These are phyloP conservation scores for Zygosaccharomyces lentus DNA, from an alignment of 805 yeast species.

Conservation along the genomic window DNA sequence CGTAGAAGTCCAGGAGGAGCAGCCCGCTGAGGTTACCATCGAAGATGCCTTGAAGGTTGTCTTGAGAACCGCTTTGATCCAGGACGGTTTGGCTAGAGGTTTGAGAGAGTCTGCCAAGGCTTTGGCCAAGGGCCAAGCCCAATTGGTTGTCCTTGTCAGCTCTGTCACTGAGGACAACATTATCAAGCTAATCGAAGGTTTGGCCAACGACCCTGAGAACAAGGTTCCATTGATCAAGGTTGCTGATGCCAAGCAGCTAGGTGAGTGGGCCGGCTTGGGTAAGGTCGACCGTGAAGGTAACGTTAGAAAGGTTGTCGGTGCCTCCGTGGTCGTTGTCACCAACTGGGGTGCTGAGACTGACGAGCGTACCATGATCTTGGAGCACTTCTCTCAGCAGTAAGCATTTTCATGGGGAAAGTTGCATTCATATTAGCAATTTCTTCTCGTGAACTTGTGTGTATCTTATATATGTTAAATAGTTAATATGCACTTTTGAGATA, in stretches of 20 bases:
- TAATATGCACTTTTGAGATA: slow-evolving; percentile 3
- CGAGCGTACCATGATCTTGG: slow-evolving; percentile 93
- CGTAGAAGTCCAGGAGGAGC: slow-evolving; percentile 76
- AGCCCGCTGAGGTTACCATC: slow-evolving; percentile 84
- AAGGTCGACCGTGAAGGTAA: slow-evolving; percentile 99
- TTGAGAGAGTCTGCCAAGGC: slow-evolving; percentile 99
- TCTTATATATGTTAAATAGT: slow-evolving; percentile 2
- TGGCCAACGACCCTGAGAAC: slow-evolving; percentile 95
- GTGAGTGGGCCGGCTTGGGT: slow-evolving; percentile 99
- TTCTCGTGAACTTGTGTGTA: not conserved
- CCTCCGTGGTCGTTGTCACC: slow-evolving; percentile 98
- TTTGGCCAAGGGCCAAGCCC: slow-evolving; percentile 95
- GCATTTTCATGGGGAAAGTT: slow-evolving; percentile 18
- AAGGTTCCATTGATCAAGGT: slow-evolving; percentile 98
- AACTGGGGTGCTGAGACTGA: slow-evolving; percentile 99
- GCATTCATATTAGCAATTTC: not conserved
- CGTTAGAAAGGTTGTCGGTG: slow-evolving; percentile 99
- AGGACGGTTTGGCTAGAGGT: slow-evolving; percentile 99
- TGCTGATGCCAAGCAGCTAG: slow-evolving; percentile 98
- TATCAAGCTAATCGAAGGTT: slow-evolving; percentile 97
- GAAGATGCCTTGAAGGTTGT: slow-evolving; percentile 99
- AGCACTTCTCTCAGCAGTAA: slow-evolving; percentile 90
- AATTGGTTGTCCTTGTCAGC: slow-evolving; percentile 95
- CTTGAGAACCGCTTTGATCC: slow-evolving; percentile 94
- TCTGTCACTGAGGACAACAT: slow-evolving; percentile 97